Percentiles rank a stretch among this genome's conserved stretches.
These are phyloP conservation scores for Seiridium cupressi DNA, from an alignment of 2,329 filamentous ascomycete species.

Conservation along the genomic window DNA sequence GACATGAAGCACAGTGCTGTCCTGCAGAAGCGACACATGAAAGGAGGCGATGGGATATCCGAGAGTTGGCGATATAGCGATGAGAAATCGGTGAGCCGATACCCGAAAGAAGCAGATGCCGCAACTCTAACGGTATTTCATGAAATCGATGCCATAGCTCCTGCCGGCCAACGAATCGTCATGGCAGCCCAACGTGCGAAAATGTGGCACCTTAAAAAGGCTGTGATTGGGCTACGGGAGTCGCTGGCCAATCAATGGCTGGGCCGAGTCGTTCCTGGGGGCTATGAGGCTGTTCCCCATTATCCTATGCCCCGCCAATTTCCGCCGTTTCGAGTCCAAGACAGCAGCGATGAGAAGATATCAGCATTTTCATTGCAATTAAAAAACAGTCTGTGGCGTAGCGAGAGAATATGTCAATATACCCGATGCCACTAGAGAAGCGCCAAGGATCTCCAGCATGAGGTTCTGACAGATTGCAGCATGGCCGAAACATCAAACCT, in stretches of 20 bases:
- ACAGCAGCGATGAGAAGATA: background rate
- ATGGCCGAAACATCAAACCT: too few relatives aligned
- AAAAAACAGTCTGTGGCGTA: too few relatives aligned
- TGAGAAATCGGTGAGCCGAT: background rate
- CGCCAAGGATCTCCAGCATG: too few relatives aligned
- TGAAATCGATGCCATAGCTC: slow-evolving; percentile 19
- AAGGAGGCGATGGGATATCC: background rate
- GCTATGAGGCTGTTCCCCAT: background rate
- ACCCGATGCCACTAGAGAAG: too few relatives aligned
- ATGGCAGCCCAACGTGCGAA: slow-evolving; percentile 25
- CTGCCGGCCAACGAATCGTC: slow-evolving; percentile 23
- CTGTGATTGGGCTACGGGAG: slow-evolving; percentile 20
- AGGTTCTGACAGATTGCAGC: too few relatives aligned
- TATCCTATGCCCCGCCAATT: background rate
- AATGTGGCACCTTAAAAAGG: slow-evolving; percentile 13
- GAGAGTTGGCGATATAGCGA: background rate
- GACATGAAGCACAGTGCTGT: background rate
- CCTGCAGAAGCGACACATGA: background rate
- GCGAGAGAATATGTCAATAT: too few relatives aligned
- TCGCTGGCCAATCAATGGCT: background rate
- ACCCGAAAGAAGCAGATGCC: background rate
- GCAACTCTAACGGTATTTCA: slow-evolving; percentile 1
- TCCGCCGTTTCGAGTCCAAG: background rate
- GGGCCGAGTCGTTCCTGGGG: background rate
- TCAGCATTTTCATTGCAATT: background rate